Base-by-base conservation (phyloP, 768 basidiomycete species). In the Termitomyces titanicus region DNA sequence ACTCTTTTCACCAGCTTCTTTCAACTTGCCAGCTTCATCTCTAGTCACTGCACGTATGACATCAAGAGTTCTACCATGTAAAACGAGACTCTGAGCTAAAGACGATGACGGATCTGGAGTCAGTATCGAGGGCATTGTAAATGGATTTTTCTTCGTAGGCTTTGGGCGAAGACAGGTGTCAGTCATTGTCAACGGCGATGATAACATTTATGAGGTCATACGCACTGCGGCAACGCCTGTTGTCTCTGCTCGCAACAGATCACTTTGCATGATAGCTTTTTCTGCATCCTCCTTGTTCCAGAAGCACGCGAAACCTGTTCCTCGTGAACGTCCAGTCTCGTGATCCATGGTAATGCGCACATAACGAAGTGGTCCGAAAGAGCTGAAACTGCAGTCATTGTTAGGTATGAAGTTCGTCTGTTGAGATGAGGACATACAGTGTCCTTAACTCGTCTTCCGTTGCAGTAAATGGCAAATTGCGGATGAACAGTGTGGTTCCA, bases 261-360 rank as follows among this genome's bases (percentile, higher is more conserved):
- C 85, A 56, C 93, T 89, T 65, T 94, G 90, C 51, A 85, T 78
- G 22, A 98, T 78, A 9, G 85, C 93, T 56, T 84, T 85, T 64
- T 95, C 87, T 15, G 95, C 95, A 59, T 95, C 89, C 59, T 85
- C 89, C 57, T 81, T 84, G 54, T 95, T 92, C 94, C 96, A 98
- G 72, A 96, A 98, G 68, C 94, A 98, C 2, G 88, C 94, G 66
- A 99, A 99, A 3, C 94, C 97, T 6, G 94, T 96, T 24, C 97
- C 97, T 44, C 94, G 80, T 22, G 96, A 94, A 44, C 94, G 86
- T 17, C 88, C 92, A 1, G 88, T 93, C 1, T 77, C 83, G 7
- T 74, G 78, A 61, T 98, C 97, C 70, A 94, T 75, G 0, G 95
- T 89, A 49, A 98, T 90, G 20, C 92, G 85, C 4, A 91, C 94